Conservation (phyloP, 306 rosid species). For the Coriaria nepalensis region DNA sequence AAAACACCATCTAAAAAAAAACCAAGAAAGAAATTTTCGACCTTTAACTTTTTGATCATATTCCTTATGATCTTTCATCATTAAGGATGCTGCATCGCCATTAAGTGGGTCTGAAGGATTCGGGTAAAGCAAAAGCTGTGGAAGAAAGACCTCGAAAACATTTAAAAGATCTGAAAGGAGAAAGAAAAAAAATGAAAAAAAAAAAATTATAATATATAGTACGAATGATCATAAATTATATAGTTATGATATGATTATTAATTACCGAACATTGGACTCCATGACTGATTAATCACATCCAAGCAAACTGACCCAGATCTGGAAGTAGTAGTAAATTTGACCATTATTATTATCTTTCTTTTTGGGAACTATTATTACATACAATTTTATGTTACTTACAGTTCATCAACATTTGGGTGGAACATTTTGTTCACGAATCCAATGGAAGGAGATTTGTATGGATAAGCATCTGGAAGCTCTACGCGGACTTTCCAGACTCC, state of each 20-base stretch:
- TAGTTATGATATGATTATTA: neutral
- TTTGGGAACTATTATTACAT: constrained; percentile 5
- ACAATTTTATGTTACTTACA: constrained; percentile 44
- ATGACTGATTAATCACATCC: constrained; percentile 94
- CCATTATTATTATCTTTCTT: constrained; percentile 4
- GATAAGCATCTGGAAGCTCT: constrained; percentile 96
- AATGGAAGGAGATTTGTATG: constrained; percentile 91
- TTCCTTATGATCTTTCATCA: constrained; percentile 76
- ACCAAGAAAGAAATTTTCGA: constrained; percentile 12
- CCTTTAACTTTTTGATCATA: constrained; percentile 96
- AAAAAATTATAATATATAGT: neutral
- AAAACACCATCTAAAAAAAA: neutral
- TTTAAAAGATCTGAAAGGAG: constrained; percentile 71
- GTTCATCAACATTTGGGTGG: constrained; percentile 96
- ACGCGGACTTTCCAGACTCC: constrained; percentile 96
- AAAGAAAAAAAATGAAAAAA: constrained; percentile 1
- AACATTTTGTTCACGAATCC: constrained; percentile 93
- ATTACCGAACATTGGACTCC: constrained; percentile 99
- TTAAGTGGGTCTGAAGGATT: constrained; percentile 96
- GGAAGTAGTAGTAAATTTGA: constrained; percentile 19
- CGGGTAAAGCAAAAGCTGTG: constrained; percentile 92
- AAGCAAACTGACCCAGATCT: constrained; percentile 98
- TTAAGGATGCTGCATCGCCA: constrained; percentile 89
- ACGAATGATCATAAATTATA: neutral
- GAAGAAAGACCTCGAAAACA: constrained; percentile 95